These are phyloP conservation scores for Penicillium egyptiacum DNA, from an alignment of 495 filamentous ascomycete genomes.

Conservation along the genomic window DNA sequence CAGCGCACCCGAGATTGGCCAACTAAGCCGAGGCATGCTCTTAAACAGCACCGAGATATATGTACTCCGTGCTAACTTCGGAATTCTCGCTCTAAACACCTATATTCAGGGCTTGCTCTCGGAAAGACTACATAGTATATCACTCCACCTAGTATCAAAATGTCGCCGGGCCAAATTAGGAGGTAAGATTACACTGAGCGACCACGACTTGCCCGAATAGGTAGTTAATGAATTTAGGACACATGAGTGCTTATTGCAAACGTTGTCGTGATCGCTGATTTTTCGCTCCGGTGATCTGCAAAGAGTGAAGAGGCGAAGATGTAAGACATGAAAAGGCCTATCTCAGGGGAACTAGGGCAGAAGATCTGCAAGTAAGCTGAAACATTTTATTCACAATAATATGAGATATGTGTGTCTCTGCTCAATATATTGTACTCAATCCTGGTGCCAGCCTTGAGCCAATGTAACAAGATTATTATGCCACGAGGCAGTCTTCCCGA, in stretches of 20 bases:
- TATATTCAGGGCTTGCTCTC: not conserved
- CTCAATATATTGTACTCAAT: too few relatives aligned
- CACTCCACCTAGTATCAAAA: too few relatives aligned
- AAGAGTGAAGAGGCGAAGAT: not conserved
- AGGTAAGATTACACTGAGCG: not conserved
- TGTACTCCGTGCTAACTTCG: not conserved
- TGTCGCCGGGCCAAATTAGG: not conserved
- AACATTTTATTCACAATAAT: too few relatives aligned
- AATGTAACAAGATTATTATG: not conserved
- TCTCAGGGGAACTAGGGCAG: too few relatives aligned
- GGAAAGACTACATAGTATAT: not conserved
- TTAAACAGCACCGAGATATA: not conserved
- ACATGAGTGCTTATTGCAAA: not conserved
- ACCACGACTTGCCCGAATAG: not conserved
- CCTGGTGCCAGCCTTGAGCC: not conserved
- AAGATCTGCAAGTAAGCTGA: too few relatives aligned
- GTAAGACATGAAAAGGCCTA: not conserved
- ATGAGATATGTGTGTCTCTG: too few relatives aligned
- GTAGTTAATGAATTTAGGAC: not conserved
- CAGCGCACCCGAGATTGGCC: not conserved
- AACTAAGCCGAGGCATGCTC: not conserved
- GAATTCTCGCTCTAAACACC: not conserved
- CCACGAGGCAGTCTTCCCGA: not conserved
- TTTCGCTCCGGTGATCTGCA: not conserved
- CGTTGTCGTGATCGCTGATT: not conserved